Evolutionary conservation across 2,329 filamentous ascomycete species (phyloP).

Genomic region (Cylindrodendrum hubeiense): DNA sequence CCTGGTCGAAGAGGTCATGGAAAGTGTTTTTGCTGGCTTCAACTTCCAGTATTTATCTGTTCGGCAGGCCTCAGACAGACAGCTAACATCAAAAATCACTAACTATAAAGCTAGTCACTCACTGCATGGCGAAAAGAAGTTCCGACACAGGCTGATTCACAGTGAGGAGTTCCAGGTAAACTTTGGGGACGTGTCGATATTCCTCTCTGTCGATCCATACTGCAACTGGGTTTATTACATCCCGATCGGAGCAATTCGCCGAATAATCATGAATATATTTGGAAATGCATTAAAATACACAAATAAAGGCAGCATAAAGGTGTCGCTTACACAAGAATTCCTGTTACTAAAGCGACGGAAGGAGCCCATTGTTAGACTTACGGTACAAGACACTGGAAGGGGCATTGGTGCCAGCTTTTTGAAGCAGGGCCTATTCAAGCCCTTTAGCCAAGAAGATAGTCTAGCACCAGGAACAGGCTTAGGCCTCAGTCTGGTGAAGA

Average conservation of each 20-base stretch:
- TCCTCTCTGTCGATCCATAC: conserved; percentile 55
- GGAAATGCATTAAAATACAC: conserved; percentile 75
- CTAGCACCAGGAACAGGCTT: conserved; percentile 72
- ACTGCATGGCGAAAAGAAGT: conserved; percentile 58
- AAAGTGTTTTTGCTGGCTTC: conserved; percentile 61
- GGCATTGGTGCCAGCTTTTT: conserved; percentile 75
- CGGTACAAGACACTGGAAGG: conserved; percentile 72
- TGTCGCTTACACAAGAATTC: conserved; percentile 43
- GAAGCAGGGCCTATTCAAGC: conserved; percentile 69
- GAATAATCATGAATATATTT: conserved; percentile 73
- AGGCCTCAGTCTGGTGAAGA: conserved; percentile 73
- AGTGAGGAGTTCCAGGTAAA: conserved; percentile 8
- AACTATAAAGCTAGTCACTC: conserved; percentile 36
- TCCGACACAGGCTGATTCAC: conserved; percentile 8
- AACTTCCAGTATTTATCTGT: conserved; percentile 50
- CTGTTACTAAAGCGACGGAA: conserved; percentile 1
- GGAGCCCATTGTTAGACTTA: conserved; percentile 50
- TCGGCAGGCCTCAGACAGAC: conserved; percentile 28
- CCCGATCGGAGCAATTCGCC: conserved; percentile 63
- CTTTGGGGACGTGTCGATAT: conserved; percentile 42
- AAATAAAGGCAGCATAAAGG: conserved; percentile 45
- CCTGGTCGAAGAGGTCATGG: conserved; percentile 60
- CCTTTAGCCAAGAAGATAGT: conserved; percentile 74
- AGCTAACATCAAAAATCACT: conserved; percentile 5
- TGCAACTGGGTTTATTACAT: conserved; percentile 66